phyloP scores from a whole-genome alignment of 306 rosid species.

The Senna tora region DNA sequence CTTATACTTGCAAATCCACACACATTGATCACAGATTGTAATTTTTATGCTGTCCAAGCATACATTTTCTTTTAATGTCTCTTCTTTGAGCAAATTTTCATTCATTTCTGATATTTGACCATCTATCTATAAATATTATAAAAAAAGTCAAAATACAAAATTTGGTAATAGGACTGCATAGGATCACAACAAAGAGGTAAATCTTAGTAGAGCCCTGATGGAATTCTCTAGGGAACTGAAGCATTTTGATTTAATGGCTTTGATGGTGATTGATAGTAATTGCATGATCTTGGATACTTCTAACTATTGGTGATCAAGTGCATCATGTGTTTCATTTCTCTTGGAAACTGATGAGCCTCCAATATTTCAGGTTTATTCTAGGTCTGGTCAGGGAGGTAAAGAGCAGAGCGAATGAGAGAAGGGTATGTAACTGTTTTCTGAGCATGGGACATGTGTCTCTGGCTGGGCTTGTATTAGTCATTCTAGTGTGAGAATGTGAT shows the following conservation, averaged over 20 bases:
- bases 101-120: not conserved
- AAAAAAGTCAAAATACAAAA: conserved; percentile 6
- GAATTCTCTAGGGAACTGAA: conserved; percentile 4
- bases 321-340: not conserved
- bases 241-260: not conserved
- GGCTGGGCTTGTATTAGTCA: too few species aligned
- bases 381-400: too few species aligned
- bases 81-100: conserved; percentile 4
- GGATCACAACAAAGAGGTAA: not conserved
- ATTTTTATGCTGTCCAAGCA: conserved; percentile 7
- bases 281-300: conserved; percentile 7
- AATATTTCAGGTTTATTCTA: too few species aligned
- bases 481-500: too few species aligned
- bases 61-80: conserved; percentile 4
- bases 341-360: not conserved
- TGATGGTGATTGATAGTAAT: conserved; percentile 7
- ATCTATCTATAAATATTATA: not conserved
- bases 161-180: not conserved
- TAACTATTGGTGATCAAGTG: not conserved
- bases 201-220: not conserved
- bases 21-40: conserved; percentile 13
- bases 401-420: too few species aligned
- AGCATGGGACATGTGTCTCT: too few species aligned
- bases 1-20: not conserved
- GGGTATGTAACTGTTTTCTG: too few species aligned